Evolutionary conservation across 2,329 filamentous ascomycete species (phyloP).

Genomic region (Sclerotiophoma versabilis): DNA sequence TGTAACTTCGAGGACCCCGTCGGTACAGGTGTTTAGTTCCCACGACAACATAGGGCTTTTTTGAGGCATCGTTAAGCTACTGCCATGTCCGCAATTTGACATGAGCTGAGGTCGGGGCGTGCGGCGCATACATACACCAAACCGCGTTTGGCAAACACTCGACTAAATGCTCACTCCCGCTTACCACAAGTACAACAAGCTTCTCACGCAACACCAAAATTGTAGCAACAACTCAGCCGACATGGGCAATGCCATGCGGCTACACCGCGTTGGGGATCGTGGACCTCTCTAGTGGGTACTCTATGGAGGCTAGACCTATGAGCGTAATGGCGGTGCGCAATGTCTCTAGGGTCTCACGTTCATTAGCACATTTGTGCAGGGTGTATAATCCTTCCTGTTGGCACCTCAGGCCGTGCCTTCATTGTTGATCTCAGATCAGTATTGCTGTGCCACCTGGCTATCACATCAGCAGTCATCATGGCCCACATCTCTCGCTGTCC

Average conservation of each 20-base stretch:
- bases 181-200: constrained; percentile 24
- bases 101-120: constrained; percentile 13
- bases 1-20: neutral
- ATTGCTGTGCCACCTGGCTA: constrained; percentile 14
- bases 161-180: constrained; percentile 10
- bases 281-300: constrained; percentile 9
- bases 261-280: constrained; percentile 16
- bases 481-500: constrained; percentile 14
- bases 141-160: constrained; percentile 16
- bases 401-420: constrained; percentile 3
- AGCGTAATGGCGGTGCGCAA: constrained; percentile 3
- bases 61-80: constrained; percentile 15
- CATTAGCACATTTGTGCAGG: constrained; percentile 10
- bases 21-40: neutral
- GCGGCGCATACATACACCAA: constrained; percentile 26
- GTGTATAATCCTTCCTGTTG: constrained; percentile 9
- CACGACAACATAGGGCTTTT: constrained; percentile 8
- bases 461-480: constrained; percentile 18
- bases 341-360: constrained; percentile 5
- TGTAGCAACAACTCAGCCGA: constrained; percentile 23
- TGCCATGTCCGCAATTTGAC: constrained; percentile 21
- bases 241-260: constrained; percentile 1
- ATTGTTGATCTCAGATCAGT: constrained; percentile 4
- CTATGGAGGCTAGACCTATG: constrained; percentile 15
- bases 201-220: constrained; percentile 27